A percentile compares a stretch with the other conserved stretches of the same genome.
Evolutionary conservation across 1,284 basidiomycete genomes (phyloP).

Genomic region (Cystobasidium sp.): DNA sequence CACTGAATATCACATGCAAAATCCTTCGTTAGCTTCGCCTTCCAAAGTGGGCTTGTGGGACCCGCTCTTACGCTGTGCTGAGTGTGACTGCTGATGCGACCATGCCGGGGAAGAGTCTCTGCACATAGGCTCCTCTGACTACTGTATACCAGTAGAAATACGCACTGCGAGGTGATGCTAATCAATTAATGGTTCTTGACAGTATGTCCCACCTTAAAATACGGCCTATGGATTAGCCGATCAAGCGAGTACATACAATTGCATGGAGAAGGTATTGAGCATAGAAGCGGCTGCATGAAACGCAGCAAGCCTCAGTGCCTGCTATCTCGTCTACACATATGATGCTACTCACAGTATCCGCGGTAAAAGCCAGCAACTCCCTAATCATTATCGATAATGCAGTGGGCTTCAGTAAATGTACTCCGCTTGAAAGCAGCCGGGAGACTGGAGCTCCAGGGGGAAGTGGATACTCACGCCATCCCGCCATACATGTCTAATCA

Average conservation of each 20-base stretch:
- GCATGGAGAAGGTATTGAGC: constrained; percentile 96
- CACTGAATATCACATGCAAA: constrained; percentile 51
- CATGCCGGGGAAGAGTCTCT: constrained; percentile 61
- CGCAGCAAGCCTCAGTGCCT: not conserved
- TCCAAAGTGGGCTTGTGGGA: constrained; percentile 1
- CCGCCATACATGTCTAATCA: constrained; percentile 72
- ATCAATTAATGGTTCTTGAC: not conserved
- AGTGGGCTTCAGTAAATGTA: no score
- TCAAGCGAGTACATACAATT: constrained; percentile 62
- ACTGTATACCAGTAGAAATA: constrained; percentile 99
- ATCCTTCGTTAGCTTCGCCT: not conserved
- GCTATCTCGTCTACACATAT: not conserved
- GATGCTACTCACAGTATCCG: constrained; percentile 68
- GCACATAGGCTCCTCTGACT: constrained; percentile 80
- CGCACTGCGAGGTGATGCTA: constrained; percentile 65
- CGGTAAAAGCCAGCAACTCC: constrained; percentile 83
- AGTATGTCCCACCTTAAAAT: not conserved
- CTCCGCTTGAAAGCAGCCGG: not conserved
- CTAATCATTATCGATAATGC: constrained; percentile 59
- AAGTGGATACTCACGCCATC: constrained; percentile 55
- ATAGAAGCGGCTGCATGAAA: constrained; percentile 71
- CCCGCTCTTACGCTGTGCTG: constrained; percentile 50
- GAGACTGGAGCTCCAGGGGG: constrained; percentile 10
- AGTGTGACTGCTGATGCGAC: constrained; percentile 40
- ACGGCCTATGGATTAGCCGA: constrained; percentile 12